Conservation (phyloP, 345 rosid species). For the Stellera chamaejasme region DNA sequence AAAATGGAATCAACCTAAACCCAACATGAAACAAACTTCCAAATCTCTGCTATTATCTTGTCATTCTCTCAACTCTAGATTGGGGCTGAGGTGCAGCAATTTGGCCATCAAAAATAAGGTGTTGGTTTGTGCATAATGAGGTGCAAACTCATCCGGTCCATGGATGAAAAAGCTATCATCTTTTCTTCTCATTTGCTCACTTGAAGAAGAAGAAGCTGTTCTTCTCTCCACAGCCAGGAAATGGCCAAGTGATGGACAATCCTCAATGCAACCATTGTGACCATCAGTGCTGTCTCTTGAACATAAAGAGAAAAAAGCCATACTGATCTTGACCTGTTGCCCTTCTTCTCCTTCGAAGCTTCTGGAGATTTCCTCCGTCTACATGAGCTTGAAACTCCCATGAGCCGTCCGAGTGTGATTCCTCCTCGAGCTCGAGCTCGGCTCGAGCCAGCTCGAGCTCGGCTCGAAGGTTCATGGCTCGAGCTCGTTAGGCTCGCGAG, state of each 20-base stretch:
- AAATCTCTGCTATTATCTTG: no score
- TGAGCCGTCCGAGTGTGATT: slow-evolving; percentile 57
- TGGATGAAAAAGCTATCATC: slow-evolving; percentile 12
- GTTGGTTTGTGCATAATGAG: slow-evolving; percentile 18
- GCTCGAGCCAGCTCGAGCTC: no score
- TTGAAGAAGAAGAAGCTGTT: slow-evolving; percentile 13
- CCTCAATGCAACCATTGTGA: slow-evolving; percentile 2
- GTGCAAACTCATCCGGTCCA: slow-evolving; percentile 19
- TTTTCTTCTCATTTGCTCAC: slow-evolving; percentile 16
- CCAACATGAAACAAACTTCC: no score
- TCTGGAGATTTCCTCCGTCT: slow-evolving; percentile 28
- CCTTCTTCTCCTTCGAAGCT: slow-evolving; percentile 16
- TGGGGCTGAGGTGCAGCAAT: slow-evolving; percentile 22
- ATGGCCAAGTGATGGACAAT: slow-evolving; percentile 35
- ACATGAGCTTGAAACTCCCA: slow-evolving; percentile 46
- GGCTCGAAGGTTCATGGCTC: no score
- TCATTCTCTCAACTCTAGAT: slow-evolving; percentile 1
- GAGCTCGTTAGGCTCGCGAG: no score
- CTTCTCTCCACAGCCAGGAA: slow-evolving; percentile 47
- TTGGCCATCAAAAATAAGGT: slow-evolving; percentile 32
- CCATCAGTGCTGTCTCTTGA: slow-evolving; percentile 34
- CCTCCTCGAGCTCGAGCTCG: no score
- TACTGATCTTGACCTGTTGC: slow-evolving; percentile 11
- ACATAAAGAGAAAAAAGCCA: slow-evolving; percentile 42
- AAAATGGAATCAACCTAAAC: no score